phyloP scores from a whole-genome alignment of 495 filamentous ascomycete species.

The Penicillium salamii region DNA sequence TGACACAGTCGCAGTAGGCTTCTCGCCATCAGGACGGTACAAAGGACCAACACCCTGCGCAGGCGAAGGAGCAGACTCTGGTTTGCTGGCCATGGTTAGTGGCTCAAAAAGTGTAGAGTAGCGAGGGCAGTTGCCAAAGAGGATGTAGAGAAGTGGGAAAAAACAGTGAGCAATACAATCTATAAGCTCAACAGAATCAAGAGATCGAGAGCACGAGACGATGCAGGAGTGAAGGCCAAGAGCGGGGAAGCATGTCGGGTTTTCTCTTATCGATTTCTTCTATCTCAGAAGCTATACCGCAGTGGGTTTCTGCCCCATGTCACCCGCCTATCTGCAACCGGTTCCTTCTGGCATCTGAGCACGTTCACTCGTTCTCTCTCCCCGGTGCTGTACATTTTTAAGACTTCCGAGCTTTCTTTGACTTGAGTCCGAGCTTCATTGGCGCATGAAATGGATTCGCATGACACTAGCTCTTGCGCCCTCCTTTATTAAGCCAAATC shows the following conservation, averaged over 20 bases:
- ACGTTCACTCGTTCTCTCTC: neutral
- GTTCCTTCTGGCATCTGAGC: neutral
- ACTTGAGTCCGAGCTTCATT: slow-evolving; percentile 1
- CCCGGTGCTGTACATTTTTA: neutral
- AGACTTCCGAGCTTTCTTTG: neutral
- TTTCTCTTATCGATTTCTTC: slow-evolving; percentile 11
- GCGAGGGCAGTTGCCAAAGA: neutral
- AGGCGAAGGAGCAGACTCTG: slow-evolving; percentile 48
- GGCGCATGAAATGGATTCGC: neutral
- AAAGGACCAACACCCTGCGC: slow-evolving; percentile 73
- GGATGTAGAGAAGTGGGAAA: neutral
- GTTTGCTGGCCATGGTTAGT: slow-evolving; percentile 22
- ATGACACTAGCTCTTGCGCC: neutral
- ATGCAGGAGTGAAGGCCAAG: neutral
- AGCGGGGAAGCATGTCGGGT: slow-evolving; percentile 8
- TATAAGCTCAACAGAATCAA: no score
- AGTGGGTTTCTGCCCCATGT: slow-evolving; percentile 10
- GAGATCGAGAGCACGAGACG: slow-evolving; percentile 1
- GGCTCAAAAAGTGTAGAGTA: neutral
- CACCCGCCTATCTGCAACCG: neutral
- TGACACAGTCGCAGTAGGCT: slow-evolving; percentile 88
- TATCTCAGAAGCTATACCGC: slow-evolving; percentile 11
- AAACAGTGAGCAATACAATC: neutral
- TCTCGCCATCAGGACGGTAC: slow-evolving; percentile 72
- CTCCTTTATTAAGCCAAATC: neutral